These are phyloP conservation scores for Penicillium bovifimosum DNA, from an alignment of 495 filamentous ascomycete genomes.

Conservation along the genomic window DNA sequence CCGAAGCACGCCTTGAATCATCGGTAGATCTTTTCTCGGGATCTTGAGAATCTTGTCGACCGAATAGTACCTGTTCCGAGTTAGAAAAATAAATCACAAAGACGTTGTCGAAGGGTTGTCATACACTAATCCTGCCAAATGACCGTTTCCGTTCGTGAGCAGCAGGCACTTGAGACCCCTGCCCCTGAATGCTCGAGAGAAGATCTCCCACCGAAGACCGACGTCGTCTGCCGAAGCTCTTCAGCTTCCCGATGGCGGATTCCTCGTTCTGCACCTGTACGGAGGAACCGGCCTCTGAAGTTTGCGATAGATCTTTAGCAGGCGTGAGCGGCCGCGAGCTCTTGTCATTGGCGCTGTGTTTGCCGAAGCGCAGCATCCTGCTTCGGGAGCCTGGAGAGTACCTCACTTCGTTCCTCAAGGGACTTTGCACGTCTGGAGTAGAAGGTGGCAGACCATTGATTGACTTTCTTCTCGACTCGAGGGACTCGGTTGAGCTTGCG, in stretches of 20 bases:
- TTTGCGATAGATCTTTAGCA: conserved; percentile 19
- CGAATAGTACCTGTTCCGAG: conserved; percentile 14
- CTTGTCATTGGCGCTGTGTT: conserved; percentile 15
- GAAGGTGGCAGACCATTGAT: conserved; percentile 21
- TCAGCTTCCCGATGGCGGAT: conserved; percentile 30
- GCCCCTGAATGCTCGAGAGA: conserved; percentile 17
- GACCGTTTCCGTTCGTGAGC: conserved; percentile 14
- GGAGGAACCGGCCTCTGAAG: conserved; percentile 2
- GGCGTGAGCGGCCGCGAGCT: conserved; percentile 23
- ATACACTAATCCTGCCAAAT: conserved; percentile 20
- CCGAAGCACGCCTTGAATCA: not conserved
- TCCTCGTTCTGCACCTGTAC: conserved; percentile 8
- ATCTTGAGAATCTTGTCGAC: conserved; percentile 12
- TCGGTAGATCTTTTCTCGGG: not conserved
- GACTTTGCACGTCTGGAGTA: conserved; percentile 20
- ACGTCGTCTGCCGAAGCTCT: conserved; percentile 26
- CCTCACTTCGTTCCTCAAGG: conserved; percentile 26
- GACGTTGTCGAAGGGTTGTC: not conserved
- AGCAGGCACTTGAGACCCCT: conserved; percentile 14
- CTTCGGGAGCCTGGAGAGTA: conserved; percentile 23
- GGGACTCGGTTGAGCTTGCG: conserved; percentile 14
- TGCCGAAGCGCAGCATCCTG: conserved; percentile 27
- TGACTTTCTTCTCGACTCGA: conserved; percentile 20
- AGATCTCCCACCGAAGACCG: conserved; percentile 28
- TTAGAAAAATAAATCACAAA: not conserved